phyloP scores from a whole-genome alignment of 2,329 filamentous ascomycete genomes.

The Sporothrix protearum region DNA sequence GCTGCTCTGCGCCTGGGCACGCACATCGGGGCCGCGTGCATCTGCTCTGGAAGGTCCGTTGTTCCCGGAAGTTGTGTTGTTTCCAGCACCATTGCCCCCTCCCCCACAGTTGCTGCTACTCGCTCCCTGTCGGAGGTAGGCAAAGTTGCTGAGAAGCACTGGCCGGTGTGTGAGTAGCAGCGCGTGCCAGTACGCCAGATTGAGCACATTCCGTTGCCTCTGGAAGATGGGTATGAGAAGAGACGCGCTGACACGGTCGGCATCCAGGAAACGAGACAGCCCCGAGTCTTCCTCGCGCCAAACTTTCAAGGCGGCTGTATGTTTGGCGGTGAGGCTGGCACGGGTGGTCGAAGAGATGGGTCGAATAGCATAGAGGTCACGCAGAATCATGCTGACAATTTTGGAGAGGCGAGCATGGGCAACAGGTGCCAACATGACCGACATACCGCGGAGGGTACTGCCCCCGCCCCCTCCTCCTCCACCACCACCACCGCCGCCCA shows the following conservation, averaged over 20 bases:
- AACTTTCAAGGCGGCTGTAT: constrained; percentile 33
- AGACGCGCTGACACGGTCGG: constrained; percentile 32
- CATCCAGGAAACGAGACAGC: constrained; percentile 39
- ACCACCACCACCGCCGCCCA: background rate
- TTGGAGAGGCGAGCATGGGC: constrained; percentile 31
- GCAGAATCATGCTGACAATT: constrained; percentile 38
- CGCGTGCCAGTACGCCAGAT: constrained; percentile 44
- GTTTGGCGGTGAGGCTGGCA: constrained; percentile 32
- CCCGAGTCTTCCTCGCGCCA: constrained; percentile 35
- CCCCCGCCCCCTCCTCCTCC: background rate
- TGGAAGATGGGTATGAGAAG: constrained; percentile 22
- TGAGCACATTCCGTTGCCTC: constrained; percentile 42
- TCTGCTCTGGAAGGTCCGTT: background rate
- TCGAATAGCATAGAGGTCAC: constrained; percentile 38
- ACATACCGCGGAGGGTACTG: constrained; percentile 1
- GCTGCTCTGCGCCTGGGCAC: constrained; percentile 18
- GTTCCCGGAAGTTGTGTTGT: background rate
- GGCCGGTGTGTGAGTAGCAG: constrained; percentile 41
- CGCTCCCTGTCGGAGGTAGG: constrained; percentile 20
- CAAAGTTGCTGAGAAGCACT: constrained; percentile 39
- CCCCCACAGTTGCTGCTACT: background rate
- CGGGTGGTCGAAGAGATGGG: constrained; percentile 34
- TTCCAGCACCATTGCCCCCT: background rate
- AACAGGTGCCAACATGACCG: constrained; percentile 20
- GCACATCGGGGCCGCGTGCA: background rate